Evolutionary conservation across 495 filamentous ascomycete genomes (phyloP).

Genomic region (Oidiodendron maius): DNA sequence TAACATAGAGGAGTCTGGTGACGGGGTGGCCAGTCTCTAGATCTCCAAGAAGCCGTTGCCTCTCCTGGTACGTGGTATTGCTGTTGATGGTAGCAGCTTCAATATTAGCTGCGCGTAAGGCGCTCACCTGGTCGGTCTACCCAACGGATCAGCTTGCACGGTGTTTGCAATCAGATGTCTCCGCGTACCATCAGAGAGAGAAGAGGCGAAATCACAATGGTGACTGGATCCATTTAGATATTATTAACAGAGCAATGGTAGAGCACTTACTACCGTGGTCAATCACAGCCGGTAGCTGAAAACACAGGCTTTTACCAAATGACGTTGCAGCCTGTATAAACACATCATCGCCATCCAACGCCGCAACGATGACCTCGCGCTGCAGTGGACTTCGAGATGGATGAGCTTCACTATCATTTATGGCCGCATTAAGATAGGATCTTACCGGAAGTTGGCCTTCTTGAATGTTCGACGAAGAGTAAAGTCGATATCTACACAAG

Average conservation of each 20-base stretch:
- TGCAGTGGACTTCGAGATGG: conserved; percentile 61
- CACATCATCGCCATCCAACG: conserved; percentile 80
- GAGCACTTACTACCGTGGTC: conserved; percentile 65
- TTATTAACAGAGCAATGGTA: neutral
- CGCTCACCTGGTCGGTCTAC: conserved; percentile 85
- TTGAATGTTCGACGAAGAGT: conserved; percentile 78
- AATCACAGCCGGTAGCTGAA: conserved; percentile 85
- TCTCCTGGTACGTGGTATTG: conserved; percentile 57
- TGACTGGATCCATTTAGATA: conserved; percentile 46
- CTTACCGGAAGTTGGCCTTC: conserved; percentile 65
- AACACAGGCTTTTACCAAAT: conserved; percentile 93
- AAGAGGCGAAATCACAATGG: conserved; percentile 85
- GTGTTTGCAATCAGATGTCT: neutral
- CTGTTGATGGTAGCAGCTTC: conserved; percentile 84
- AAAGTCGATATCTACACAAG: conserved; percentile 70
- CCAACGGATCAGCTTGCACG: conserved; percentile 1
- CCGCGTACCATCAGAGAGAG: conserved; percentile 77
- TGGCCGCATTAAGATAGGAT: conserved; percentile 3
- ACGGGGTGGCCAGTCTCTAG: conserved; percentile 81
- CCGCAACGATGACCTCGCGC: conserved; percentile 76
- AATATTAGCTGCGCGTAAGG: conserved; percentile 66
- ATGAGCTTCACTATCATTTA: conserved; percentile 1
- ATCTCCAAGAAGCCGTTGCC: conserved; percentile 66
- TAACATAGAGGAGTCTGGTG: conserved; percentile 85
- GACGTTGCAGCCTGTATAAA: conserved; percentile 96